Base-by-base conservation (phyloP, 2,329 filamentous ascomycete species). In the Fusarium sp. region DNA sequence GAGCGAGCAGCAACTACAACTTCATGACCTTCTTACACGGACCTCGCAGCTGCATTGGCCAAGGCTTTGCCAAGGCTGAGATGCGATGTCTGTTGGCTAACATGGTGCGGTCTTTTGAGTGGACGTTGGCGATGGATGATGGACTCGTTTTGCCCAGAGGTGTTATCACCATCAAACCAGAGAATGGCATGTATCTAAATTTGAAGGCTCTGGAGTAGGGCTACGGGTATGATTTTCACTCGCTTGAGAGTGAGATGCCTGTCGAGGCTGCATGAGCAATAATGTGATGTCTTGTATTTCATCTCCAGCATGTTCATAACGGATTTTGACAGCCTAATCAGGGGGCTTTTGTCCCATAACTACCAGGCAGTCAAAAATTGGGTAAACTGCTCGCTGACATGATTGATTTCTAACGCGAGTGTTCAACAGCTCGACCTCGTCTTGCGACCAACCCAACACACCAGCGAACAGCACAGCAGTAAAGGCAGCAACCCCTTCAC, bases 21-120 rank as follows among this genome's bases (percentile, higher is more conserved):
- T 88, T 90, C 61, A 71, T 93, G 73, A 93, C 91, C 0, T 96
- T 96, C 74, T 73, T 96, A 46, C 91, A 96, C 70, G 93, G 93
- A 0, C 91, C 92, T 0, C 79, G 92, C 47, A 89, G 88, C 67
- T 96, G 92, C 70, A 96, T 96, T 62, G 92, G 92, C 0, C 84
- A 88, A 70, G 80, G 80, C 0, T 93, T 93, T 71, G 88, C 91
- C 0, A 87, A 85, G 69, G 84, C 88, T 0, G 91, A 94, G 76
- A 86, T 93, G 74, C 86, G 88, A 9, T 92, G 88, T 71, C 72
- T 94, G 54, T 71, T 95, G 11, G 90, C 90, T 11, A 82, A 82
- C 1, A 80, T 88, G 76, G 82, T 91, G 1, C 86, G 85, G 2
- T 79, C 80, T 13, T 93, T 91, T 71, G 80, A 85, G 52, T 83